Evolutionary conservation across 164 flowering plant genomes (phyloP).

Genomic region (Nymphaea thermarum): DNA sequence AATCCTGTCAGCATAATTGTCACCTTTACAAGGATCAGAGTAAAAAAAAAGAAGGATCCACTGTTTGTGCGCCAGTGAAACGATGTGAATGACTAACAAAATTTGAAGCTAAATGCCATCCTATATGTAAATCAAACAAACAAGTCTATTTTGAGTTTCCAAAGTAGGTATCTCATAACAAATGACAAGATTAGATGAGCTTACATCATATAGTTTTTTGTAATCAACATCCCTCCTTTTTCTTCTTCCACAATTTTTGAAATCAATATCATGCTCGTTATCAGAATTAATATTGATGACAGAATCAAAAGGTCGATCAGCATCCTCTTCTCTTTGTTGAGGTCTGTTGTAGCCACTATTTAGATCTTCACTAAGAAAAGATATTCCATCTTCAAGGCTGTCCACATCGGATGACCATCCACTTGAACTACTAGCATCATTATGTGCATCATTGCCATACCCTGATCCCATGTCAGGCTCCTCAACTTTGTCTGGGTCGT

Average conservation of each 20-base stretch:
- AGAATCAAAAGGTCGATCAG: constrained; percentile 6
- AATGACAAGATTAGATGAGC: constrained; percentile 14
- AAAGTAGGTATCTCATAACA: neutral
- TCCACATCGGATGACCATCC: constrained; percentile 64
- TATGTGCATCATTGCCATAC: constrained; percentile 26
- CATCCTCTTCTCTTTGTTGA: neutral
- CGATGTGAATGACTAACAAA: neutral
- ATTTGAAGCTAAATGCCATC: neutral
- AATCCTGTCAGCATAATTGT: too few relatives aligned
- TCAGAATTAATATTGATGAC: constrained; percentile 21
- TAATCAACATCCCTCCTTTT: constrained; percentile 74
- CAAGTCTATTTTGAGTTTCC: neutral
- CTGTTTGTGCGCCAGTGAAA: neutral
- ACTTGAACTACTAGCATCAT: constrained; percentile 40
- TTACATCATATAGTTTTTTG: constrained; percentile 72
- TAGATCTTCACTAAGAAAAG: constrained; percentile 7
- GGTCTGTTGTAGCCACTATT: constrained; percentile 4
- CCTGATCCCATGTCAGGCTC: constrained; percentile 22
- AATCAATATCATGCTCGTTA: constrained; percentile 34
- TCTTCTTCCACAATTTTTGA: constrained; percentile 32
- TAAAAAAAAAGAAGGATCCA: neutral
- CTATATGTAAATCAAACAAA: neutral
- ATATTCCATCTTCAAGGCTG: constrained; percentile 17
- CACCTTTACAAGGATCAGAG: neutral
- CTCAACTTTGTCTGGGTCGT: constrained; percentile 58